Base-by-base conservation (phyloP, 345 rosid genomes). In the Camelina hispida region DNA sequence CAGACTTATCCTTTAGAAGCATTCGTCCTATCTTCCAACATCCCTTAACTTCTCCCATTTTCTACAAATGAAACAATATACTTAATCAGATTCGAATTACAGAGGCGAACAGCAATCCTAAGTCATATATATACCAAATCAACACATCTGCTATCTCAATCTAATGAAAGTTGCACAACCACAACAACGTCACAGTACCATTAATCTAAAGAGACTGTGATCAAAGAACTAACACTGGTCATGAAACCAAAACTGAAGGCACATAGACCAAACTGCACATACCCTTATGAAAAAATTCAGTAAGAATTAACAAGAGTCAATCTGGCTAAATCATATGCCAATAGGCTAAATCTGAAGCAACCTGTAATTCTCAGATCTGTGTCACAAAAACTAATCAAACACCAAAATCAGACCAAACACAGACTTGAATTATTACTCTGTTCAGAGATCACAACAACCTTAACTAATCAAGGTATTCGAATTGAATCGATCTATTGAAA, bases 1-100 rank as follows among this genome's bases (percentile, higher is more conserved):
- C 77, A 81, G 80, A 72, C 61, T 78, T 86, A 68, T 79, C 86
- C 76, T 82, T 80, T 6, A 85, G 76, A 80, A 84, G 67, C 89
- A 85, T 81, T 80, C 89, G 86, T 78, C 90, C 93, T 68, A 84
- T 58, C 78, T 86, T 90, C 83, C 90, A 91, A 85, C 91, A 88
- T 42, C 94, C 87, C 82, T 85, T 87, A 88, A 78, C 76, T 83
- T 85, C 84, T 48, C 87, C 89, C 98, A 91, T 93, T 67, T 68
- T 77, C 71, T 79, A 76, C 69, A 81, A 37, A 17, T 5, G 15
- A 0, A 38, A n/a, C 4, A 11, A 2, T 9, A 25, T 25, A 35
- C 78, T 65, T 75, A 67, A 72, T 64, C 59, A 75, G 30, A 70
- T 66, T 71, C 59, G 48, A 25, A 2, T 25, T 13, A 52, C 25